A percentile compares a stretch with the other conserved stretches of the same genome.
Conservation (phyloP, 1,139 yeast genomes). For the Hemisphaericaspora xylanilytica region DNA sequence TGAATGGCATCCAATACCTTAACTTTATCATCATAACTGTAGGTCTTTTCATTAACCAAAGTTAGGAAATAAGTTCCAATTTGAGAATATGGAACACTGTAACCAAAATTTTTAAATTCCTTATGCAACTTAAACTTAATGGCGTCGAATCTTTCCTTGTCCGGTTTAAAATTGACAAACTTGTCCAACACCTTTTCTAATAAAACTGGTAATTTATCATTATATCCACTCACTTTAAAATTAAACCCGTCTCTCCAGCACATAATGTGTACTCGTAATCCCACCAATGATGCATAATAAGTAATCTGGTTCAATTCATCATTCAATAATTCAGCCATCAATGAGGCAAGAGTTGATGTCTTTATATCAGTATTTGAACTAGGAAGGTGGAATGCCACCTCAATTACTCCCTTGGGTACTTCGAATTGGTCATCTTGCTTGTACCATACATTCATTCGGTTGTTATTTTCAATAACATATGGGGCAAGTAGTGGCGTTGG, state of each 20-base stretch:
- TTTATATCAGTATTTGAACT: constrained; percentile 55
- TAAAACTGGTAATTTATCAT: constrained; percentile 70
- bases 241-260: constrained; percentile 70
- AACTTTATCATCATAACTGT: constrained; percentile 62
- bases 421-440: constrained; percentile 88
- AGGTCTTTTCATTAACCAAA: constrained; percentile 68
- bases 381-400: constrained; percentile 66
- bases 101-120: constrained; percentile 69
- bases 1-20: constrained; percentile 46
- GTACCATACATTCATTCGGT: constrained; percentile 64
- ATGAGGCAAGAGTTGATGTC: constrained; percentile 54
- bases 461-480: constrained; percentile 33
- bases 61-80: constrained; percentile 60
- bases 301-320: constrained; percentile 75
- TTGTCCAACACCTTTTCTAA: constrained; percentile 58
- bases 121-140: constrained; percentile 63
- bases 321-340: constrained; percentile 67
- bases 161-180: constrained; percentile 52
- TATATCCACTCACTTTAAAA: constrained; percentile 72
- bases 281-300: constrained; percentile 84
- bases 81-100: constrained; percentile 72
- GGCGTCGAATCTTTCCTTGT: constrained; percentile 58
- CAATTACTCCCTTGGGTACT: constrained; percentile 81
- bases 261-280: constrained; percentile 57
- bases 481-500: constrained; percentile 36